Evolutionary conservation across 2,329 filamentous ascomycete genomes (phyloP).

Genomic region (Fusarium hainanense): DNA sequence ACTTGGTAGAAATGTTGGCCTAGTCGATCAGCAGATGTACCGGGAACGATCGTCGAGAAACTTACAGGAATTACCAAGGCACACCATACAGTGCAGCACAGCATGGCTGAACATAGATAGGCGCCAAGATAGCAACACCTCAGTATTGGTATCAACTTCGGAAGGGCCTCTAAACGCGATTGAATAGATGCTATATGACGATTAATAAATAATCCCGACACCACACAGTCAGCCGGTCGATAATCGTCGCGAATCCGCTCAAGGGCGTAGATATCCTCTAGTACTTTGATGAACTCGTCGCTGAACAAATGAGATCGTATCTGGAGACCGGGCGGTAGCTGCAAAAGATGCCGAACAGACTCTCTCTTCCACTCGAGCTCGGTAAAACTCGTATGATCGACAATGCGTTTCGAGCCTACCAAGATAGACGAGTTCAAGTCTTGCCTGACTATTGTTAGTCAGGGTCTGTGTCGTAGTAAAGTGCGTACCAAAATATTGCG

Average conservation of each 20-base stretch:
- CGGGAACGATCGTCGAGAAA: too few relatives aligned
- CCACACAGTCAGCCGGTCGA: conserved; percentile 20
- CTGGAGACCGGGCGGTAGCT: conserved; percentile 51
- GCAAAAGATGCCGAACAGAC: conserved; percentile 46
- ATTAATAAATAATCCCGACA: conserved; percentile 50
- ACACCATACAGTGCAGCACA: conserved; percentile 56
- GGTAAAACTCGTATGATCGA: conserved; percentile 55
- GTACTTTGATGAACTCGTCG: conserved; percentile 49
- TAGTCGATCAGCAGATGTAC: rapidly evolving
- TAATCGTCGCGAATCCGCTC: conserved; percentile 52
- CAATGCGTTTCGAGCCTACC: conserved; percentile 53
- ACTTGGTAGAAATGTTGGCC: neutral
- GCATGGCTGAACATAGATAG: conserved; percentile 55
- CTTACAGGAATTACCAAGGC: conserved; percentile 54
- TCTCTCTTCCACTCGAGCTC: conserved; percentile 56
- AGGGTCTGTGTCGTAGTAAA: too few relatives aligned
- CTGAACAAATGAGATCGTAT: conserved; percentile 38
- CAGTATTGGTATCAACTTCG: conserved; percentile 35
- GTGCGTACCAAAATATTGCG: conserved; percentile 57
- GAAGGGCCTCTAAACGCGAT: conserved; percentile 50
- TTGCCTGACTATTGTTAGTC: conserved; percentile 47
- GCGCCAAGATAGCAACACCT: conserved; percentile 54
- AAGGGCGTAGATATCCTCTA: conserved; percentile 54
- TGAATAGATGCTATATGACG: conserved; percentile 57
- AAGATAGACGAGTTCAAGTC: conserved; percentile 56